phyloP scores from a whole-genome alignment of 495 filamentous ascomycete species.

The Xylaria longipes region DNA sequence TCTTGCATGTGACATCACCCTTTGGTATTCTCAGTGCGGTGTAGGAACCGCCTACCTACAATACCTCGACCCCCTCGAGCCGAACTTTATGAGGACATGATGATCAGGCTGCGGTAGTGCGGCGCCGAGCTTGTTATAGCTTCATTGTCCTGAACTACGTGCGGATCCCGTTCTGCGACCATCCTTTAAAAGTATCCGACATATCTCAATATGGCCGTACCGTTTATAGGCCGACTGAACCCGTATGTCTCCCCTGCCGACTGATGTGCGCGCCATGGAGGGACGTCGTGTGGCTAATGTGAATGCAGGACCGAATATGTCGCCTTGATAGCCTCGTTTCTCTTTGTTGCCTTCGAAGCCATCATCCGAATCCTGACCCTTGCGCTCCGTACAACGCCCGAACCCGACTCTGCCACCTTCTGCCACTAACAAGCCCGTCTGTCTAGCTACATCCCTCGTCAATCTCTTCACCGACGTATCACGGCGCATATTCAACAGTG shows the following conservation, averaged over 20 bases:
- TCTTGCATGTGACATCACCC: slow-evolving; percentile 38
- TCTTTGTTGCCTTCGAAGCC: slow-evolving; percentile 80
- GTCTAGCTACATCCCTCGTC: slow-evolving; percentile 75
- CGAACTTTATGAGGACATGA: slow-evolving; percentile 28
- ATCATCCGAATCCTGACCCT: slow-evolving; percentile 88
- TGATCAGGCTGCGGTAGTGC: slow-evolving; percentile 32
- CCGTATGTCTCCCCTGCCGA: slow-evolving; percentile 56
- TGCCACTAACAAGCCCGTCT: slow-evolving; percentile 32
- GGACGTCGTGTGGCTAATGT: background rate
- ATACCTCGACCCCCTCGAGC: background rate
- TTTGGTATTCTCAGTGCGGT: background rate
- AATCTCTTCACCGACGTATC: slow-evolving; percentile 83
- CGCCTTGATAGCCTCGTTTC: slow-evolving; percentile 80
- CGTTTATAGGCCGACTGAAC: slow-evolving; percentile 83
- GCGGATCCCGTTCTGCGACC: background rate
- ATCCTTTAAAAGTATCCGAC: background rate
- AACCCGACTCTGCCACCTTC: background rate
- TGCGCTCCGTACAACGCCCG: slow-evolving; percentile 72
- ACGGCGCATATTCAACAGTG: slow-evolving; percentile 78
- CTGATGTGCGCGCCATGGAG: background rate
- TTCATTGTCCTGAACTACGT: background rate
- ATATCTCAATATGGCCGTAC: slow-evolving; percentile 69
- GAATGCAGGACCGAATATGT: slow-evolving; percentile 76
- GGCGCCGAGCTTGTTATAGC: slow-evolving; percentile 27
- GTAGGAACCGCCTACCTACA: background rate